Evolutionary conservation across 1,284 basidiomycete genomes (phyloP).

Genomic region (Sanghuangporus baumii): DNA sequence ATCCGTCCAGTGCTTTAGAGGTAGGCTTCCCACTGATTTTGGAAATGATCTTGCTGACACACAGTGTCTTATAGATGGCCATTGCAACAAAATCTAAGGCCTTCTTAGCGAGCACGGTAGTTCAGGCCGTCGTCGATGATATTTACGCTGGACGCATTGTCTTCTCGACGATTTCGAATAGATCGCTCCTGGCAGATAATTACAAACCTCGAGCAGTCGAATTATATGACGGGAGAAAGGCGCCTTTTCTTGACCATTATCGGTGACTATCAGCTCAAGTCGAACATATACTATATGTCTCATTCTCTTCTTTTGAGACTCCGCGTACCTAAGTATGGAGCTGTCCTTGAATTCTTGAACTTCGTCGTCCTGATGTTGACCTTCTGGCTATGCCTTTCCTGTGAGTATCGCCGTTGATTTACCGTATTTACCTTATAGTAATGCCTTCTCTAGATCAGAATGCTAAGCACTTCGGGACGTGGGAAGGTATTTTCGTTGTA

Average conservation of each 20-base stretch:
- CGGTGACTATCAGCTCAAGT: conserved; percentile 32
- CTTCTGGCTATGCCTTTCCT: conserved; percentile 69
- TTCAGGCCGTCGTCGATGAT: conserved; percentile 79
- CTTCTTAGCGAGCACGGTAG: conserved; percentile 73
- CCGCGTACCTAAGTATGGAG: conserved; percentile 77
- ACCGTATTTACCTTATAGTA: conserved; percentile 3
- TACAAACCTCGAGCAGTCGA: conserved; percentile 76
- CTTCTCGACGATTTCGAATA: conserved; percentile 57
- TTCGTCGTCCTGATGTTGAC: conserved; percentile 62
- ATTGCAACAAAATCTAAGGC: conserved; percentile 77
- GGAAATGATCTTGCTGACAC: background rate
- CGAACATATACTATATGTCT: background rate
- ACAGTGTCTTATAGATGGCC: conserved; percentile 55
- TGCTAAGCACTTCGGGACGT: conserved; percentile 41
- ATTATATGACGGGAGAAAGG: conserved; percentile 66
- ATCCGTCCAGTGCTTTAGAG: conserved; percentile 75
- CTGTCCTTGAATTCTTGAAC: conserved; percentile 74
- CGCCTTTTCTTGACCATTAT: conserved; percentile 82
- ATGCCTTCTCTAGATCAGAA: conserved; percentile 45
- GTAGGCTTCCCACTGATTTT: conserved; percentile 33
- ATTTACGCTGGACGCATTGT: conserved; percentile 73
- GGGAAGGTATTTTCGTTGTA: conserved; percentile 70
- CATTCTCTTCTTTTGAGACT: conserved; percentile 38
- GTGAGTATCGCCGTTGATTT: conserved; percentile 35
- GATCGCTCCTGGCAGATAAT: conserved; percentile 78